Evolutionary conservation across 164 flowering plant species (phyloP), one percentile per base, ranked within the genome.

Genomic region (Malania oleifera): DNA sequence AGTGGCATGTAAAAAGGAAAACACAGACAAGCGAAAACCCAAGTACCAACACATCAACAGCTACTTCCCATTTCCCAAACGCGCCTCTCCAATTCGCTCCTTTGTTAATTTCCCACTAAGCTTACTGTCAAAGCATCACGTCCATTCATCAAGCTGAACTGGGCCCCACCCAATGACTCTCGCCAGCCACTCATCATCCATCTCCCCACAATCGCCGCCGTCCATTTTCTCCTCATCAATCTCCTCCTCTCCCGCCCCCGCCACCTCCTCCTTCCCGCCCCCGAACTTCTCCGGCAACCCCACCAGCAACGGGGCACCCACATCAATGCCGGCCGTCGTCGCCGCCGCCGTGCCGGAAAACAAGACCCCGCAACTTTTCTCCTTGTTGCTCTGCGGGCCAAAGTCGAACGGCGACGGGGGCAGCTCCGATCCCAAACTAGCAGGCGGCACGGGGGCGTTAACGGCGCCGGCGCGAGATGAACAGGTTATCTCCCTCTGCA

Each of bases 281-380:
- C 50, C 43, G 18, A 22, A 8, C 19, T 10, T 24, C 5, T 15
- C 62, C 43, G 57, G 0, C 4, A 40, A 25, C 26, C 63, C 63
- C 29, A 40, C 64, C 45, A 37, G 4, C 35, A 4, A 9, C 35
- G 4, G 6, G 1, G 41, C 43, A 17, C 41, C 27, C 41, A 53
- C 35, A 45, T 35, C 57, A 17, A 61, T 13, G 7, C 70, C 70
- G 18, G 70, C 61, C 65, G 56, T 61, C 44, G 61, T 60, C 0
- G 60, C 48, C 31, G 70, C 59, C 26, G 64, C 40, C 26, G 65
- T 49, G 45, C 39, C 61, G 17, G 65, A 61, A 18, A 67, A 26
- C 5, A 65, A 67, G 11, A 61, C 52, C 45, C 61, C 65, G 26
- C 61, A 67, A 47, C 65, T 56, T n/a, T 59, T 56, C 14, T 49